Evolutionary conservation across 1,139 yeast species (phyloP).

Genomic region (Protomyces pachydermus): DNA sequence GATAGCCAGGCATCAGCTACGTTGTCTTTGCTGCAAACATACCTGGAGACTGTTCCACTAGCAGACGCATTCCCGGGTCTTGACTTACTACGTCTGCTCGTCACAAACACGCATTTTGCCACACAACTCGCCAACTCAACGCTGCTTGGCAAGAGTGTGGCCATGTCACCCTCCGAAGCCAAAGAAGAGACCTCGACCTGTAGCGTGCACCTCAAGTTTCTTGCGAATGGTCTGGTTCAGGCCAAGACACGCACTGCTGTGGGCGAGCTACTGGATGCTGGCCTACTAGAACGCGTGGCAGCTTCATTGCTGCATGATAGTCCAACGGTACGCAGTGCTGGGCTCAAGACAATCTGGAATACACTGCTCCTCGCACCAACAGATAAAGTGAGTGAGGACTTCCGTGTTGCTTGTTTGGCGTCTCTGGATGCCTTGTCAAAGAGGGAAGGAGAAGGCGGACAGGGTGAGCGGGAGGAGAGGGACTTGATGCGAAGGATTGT

Average conservation of each 20-base stretch:
- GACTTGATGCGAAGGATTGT: background rate
- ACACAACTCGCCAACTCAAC: background rate
- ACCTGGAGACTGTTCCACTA: background rate
- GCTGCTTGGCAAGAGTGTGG: background rate
- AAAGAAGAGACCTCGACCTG: background rate
- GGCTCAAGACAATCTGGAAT: conserved; percentile 14
- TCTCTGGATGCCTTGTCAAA: conserved; percentile 4
- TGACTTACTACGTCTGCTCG: conserved; percentile 13
- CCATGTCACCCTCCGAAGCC: background rate
- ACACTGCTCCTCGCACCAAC: background rate
- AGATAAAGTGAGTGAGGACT: conserved; percentile 17
- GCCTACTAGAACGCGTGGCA: background rate
- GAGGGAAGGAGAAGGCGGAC: background rate
- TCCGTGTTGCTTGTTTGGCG: conserved; percentile 13
- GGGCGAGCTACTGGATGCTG: background rate
- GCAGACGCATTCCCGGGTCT: conserved; percentile 6
- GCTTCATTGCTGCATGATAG: background rate
- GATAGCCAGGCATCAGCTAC: background rate
- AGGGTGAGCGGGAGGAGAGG: background rate
- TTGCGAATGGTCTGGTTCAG: background rate
- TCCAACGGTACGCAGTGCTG: background rate
- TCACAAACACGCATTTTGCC: background rate
- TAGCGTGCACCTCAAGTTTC: conserved; percentile 4
- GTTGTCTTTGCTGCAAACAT: background rate
- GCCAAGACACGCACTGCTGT: background rate